Base-by-base conservation (phyloP, 768 basidiomycete species). In the Podaxis sp. region DNA sequence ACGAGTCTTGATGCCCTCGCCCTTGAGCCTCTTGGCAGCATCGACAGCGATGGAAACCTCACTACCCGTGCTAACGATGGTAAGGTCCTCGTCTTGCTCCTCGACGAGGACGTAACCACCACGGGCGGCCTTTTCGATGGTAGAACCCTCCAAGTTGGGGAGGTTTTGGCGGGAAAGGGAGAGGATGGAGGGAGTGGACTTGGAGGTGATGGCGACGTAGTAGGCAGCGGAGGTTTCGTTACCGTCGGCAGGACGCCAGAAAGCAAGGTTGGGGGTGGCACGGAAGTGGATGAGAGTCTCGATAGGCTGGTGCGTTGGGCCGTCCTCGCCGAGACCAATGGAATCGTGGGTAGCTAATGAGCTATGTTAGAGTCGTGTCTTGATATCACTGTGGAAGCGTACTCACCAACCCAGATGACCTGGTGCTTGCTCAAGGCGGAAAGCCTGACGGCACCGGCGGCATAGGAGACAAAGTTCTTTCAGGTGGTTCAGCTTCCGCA, bases 141-240 rank as follows among this genome's bases (percentile, higher is more conserved):
- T 82, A 28, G 94, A 95, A 61, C 85, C 87, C 70, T 90, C 93
- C 64, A 98, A 87, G 73, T 97, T 95, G 56, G 95, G 95, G 40
- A 98, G 84, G 80, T 94, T 95, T 79, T 96, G 92, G 46, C 92
- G 87, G 59, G 93, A 93, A 61, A 92, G 84, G 3, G 87, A 89
- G 63, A 94, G 79, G 68, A 96, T 82, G 26, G 94, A 95, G 30
- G 95, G 95, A 2, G 93, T 96, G 69, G 80, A 76, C 65, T 76
- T 84, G 65, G 92, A 88, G 66, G 83, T 81, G 68, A 98, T 75
- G 52, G 95, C 90, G 62, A 89, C 85, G 64, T 85, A 74, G 81
- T 97, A 97, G 17, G 95, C 85, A 22, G 95, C 95, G 22, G 93
- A 95, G n/a, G 93, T 95, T 81, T 98, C 96, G 74, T 97, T 96